A percentile compares a stretch with the other conserved stretches of the same genome.
These are phyloP conservation scores for Cryphonectria nitschkei DNA, from an alignment of 2,329 filamentous ascomycete genomes.

Conservation along the genomic window DNA sequence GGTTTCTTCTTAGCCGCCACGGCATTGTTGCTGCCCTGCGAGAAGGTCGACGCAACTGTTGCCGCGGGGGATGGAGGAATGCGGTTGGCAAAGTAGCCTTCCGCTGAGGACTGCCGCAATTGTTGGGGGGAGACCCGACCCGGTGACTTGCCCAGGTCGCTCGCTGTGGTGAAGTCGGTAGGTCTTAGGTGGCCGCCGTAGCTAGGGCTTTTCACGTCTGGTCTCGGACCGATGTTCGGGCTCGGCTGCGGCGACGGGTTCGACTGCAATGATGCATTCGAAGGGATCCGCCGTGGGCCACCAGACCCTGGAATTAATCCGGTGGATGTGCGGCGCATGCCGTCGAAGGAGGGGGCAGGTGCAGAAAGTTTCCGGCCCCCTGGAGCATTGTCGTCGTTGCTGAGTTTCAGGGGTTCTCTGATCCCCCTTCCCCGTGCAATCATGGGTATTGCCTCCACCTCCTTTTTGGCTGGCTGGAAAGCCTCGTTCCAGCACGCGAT, in stretches of 20 bases:
- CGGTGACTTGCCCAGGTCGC: slow-evolving; percentile 42
- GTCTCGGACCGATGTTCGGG: slow-evolving; percentile 36
- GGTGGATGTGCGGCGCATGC: slow-evolving; percentile 45
- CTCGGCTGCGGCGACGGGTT: slow-evolving; percentile 36
- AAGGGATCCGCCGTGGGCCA: slow-evolving; percentile 40
- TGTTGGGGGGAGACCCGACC: slow-evolving; percentile 29
- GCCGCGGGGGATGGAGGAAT: slow-evolving; percentile 34
- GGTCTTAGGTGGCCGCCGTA: slow-evolving; percentile 41
- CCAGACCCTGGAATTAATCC: slow-evolving; percentile 45
- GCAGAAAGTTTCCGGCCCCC: slow-evolving; percentile 29
- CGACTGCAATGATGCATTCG: slow-evolving; percentile 26
- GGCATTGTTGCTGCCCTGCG: slow-evolving; percentile 30
- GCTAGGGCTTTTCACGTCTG: slow-evolving; percentile 35
- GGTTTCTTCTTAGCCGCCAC: slow-evolving; percentile 73
- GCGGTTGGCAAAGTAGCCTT: slow-evolving; percentile 40
- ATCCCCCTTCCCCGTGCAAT: slow-evolving; percentile 70
- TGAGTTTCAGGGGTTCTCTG: slow-evolving; percentile 49
- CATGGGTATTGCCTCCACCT: slow-evolving; percentile 67
- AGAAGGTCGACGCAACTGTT: slow-evolving; percentile 34
- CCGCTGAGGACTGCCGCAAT: slow-evolving; percentile 33
- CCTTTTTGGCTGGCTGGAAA: slow-evolving; percentile 65
- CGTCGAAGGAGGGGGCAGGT: slow-evolving; percentile 34
- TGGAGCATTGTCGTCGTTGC: slow-evolving; percentile 37
- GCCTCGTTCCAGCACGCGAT: slow-evolving; percentile 66
- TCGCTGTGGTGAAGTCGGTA: slow-evolving; percentile 51